Conservation (phyloP, 129 eudicot species). For the Flaveria brownii region DNA sequence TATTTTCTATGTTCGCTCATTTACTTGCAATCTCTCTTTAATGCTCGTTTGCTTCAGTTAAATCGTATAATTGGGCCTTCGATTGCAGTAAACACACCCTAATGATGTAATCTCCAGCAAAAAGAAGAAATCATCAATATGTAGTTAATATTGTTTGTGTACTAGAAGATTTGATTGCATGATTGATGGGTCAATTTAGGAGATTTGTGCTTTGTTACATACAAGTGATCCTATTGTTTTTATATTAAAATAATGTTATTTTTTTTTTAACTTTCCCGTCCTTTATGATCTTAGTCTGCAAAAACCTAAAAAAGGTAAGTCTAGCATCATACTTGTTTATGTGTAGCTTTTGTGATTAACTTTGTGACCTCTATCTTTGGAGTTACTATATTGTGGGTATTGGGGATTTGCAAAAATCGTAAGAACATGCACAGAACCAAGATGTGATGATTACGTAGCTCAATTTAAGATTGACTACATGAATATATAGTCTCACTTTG, state of each 20-base stretch:
- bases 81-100: too few relatives aligned
- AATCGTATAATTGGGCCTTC: neutral
- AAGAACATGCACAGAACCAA: neutral
- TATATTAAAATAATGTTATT: constrained; percentile 5
- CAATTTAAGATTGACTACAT: neutral
- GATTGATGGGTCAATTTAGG: neutral
- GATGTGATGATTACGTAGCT: neutral
- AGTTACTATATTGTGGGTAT: constrained; percentile 3
- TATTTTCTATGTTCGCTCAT: neutral
- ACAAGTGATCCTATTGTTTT: neutral
- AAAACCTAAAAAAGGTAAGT: constrained; percentile 8
- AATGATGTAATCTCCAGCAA: too few relatives aligned
- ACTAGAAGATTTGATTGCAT: constrained; percentile 6
- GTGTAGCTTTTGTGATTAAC: constrained; percentile 8
- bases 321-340: neutral
- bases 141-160: neutral
- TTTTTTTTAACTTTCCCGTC: neutral
- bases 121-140: too few relatives aligned
- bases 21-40: constrained; percentile 5
- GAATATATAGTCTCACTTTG: constrained; percentile 5
- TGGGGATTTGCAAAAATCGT: neutral
- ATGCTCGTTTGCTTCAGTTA: constrained; percentile 1
- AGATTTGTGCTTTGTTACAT: constrained; percentile 9
- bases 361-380: constrained; percentile 9
- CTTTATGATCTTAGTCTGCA: constrained; percentile 9